Evolutionary conservation across 306 rosid species (phyloP), one percentile per base, ranked within the genome.

Genomic region (Abrus precatorius): DNA sequence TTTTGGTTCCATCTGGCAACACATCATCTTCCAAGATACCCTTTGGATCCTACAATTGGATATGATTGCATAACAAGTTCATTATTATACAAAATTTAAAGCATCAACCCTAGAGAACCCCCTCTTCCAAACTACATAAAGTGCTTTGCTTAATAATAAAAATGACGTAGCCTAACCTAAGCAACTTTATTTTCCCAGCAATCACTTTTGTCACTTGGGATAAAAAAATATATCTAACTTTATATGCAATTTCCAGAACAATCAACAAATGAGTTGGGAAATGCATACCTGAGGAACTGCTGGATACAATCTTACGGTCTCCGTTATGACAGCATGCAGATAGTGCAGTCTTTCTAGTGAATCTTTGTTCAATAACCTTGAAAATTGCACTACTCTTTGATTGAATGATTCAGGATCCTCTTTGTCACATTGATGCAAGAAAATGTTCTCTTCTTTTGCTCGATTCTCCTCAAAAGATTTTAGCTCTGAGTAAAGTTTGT

Each of bases 261-360:
- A 57, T 54, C 78, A 47, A 44, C 57, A 78, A 52, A 44, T 38
- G 6, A 49, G 50, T 1, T 28, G 2, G 33, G 28, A 74, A 36
- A 34, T 41, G 29, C 66, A 55, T 79, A 95, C 99, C 96, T 95
- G 99, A 70, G 99, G 98, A 49, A 95, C 98, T 3, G 99, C 99
- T 0, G 99, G 99, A 75, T 93, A 91, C 69, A 95, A 76, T 74
- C 98, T 89, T 6, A 95, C 89, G 3, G 99, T 91, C 91, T 95
- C 98, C 1, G 99, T 93, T 34, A 95, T 90, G 75, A 89, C 94
- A 0, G 99, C 99, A 70, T 91, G 98, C 86, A 95, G 75, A 79
- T 91, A 93, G 56, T 88, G 87, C n/a, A 91, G 60, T 63, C 30
- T 88, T 28, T 88, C 92, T 54, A 93, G 43, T n/a, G 97, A 87